These are phyloP conservation scores for Cercophora samala DNA, from an alignment of 495 filamentous ascomycete species.

Conservation along the genomic window DNA sequence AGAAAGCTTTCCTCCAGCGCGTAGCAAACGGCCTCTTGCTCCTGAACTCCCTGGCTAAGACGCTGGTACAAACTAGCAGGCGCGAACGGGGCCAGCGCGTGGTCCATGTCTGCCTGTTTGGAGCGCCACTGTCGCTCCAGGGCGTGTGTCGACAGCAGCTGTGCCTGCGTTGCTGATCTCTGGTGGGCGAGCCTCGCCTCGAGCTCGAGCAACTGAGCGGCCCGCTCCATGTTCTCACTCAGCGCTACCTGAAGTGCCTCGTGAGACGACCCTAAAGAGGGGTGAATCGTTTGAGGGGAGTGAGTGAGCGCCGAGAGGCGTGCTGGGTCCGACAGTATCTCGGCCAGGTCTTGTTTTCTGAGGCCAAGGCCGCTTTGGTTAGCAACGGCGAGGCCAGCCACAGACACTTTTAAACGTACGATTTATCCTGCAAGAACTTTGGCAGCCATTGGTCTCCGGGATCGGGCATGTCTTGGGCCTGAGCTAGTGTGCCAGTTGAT, in stretches of 20 bases:
- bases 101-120: slow-evolving; percentile 85
- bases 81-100: slow-evolving; percentile 76
- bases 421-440: slow-evolving; percentile 66
- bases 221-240: slow-evolving; percentile 62
- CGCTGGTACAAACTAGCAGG: slow-evolving; percentile 79
- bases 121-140: slow-evolving; percentile 87
- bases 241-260: slow-evolving; percentile 60
- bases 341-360: slow-evolving; percentile 61
- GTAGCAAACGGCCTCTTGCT: slow-evolving; percentile 77
- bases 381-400: neutral
- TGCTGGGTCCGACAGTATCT: slow-evolving; percentile 56
- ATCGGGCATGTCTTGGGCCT: slow-evolving; percentile 37
- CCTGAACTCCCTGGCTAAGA: slow-evolving; percentile 66
- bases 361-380: slow-evolving; percentile 1
- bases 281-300: slow-evolving; percentile 62
- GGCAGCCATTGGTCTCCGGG: slow-evolving; percentile 66
- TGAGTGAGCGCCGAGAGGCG: slow-evolving; percentile 62
- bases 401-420: slow-evolving; percentile 51
- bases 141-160: slow-evolving; percentile 76
- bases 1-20: slow-evolving; percentile 90
- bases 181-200: slow-evolving; percentile 60
- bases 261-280: slow-evolving; percentile 54
- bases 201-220: slow-evolving; percentile 55
- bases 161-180: slow-evolving; percentile 67
- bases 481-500: neutral